Evolutionary conservation across 352 stramenopile genomes (phyloP).

Genomic region (Globisporangium abappressorium): DNA sequence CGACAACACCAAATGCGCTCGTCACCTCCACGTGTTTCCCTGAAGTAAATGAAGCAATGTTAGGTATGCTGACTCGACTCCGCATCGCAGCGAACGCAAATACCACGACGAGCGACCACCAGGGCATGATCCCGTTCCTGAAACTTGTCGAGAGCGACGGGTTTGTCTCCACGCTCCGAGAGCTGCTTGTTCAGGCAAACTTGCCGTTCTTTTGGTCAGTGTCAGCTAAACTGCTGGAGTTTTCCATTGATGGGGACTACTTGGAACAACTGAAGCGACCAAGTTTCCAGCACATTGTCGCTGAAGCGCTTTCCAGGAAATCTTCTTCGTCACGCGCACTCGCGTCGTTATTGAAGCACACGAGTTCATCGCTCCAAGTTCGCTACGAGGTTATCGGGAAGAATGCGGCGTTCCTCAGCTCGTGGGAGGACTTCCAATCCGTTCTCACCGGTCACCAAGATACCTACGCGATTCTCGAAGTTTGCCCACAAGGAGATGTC

Average conservation of each 20-base stretch:
- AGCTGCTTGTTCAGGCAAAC: constrained; percentile 31
- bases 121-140: constrained; percentile 34
- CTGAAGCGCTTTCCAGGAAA: constrained; percentile 30
- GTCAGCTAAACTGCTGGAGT: constrained; percentile 41
- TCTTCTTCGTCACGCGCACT: constrained; percentile 32
- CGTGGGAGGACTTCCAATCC: constrained; percentile 62
- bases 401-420: constrained; percentile 36
- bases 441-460: constrained; percentile 57
- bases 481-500: constrained; percentile 63
- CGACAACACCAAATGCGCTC: constrained; percentile 24
- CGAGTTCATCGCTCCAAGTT: constrained; percentile 51
- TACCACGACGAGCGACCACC: constrained; percentile 19
- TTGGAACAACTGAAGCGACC: constrained; percentile 35
- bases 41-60: constrained; percentile 31
- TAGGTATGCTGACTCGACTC: constrained; percentile 25
- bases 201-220: constrained; percentile 73
- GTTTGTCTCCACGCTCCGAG: constrained; percentile 49
- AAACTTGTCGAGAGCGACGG: constrained; percentile 50
- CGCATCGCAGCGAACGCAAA: constrained; percentile 16
- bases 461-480: constrained; percentile 56
- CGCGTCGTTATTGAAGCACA: constrained; percentile 48
- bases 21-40: constrained; percentile 40
- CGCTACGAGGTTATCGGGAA: constrained; percentile 63
- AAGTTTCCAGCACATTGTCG: constrained; percentile 63
- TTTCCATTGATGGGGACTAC: constrained; percentile 60